Evolutionary conservation across 805 yeast genomes (phyloP).

Genomic region (Yarrowia alimentaria): DNA sequence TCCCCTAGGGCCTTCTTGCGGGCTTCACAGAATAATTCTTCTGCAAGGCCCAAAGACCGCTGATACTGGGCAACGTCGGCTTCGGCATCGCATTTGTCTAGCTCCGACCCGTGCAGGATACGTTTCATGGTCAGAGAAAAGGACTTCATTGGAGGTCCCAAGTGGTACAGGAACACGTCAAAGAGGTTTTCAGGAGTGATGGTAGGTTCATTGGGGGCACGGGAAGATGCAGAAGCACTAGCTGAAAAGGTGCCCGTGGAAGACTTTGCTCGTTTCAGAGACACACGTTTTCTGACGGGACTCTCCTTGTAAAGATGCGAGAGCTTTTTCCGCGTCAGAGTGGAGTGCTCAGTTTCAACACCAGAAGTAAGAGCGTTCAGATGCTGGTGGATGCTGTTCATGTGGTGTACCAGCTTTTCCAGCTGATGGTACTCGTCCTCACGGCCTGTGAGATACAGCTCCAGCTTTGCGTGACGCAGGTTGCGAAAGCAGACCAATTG

Average conservation of each 20-base stretch:
- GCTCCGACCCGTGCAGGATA: conserved; percentile 48
- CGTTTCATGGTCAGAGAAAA: conserved; percentile 62
- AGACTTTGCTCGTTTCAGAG: not conserved
- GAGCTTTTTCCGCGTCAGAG: conserved; percentile 13
- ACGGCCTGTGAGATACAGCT: conserved; percentile 53
- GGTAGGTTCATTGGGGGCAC: conserved; percentile 8
- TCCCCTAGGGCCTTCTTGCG: conserved; percentile 57
- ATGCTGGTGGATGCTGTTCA: conserved; percentile 25
- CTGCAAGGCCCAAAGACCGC: conserved; percentile 48
- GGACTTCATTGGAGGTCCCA: conserved; percentile 72
- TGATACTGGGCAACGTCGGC: conserved; percentile 43
- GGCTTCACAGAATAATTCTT: conserved; percentile 54
- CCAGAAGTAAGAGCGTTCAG: conserved; percentile 17
- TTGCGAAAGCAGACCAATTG: conserved; percentile 40
- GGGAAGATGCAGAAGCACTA: not conserved
- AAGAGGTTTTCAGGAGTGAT: conserved; percentile 47
- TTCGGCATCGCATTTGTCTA: conserved; percentile 20
- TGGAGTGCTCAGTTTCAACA: conserved; percentile 12
- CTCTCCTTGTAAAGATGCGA: conserved; percentile 8
- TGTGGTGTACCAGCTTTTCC: conserved; percentile 44
- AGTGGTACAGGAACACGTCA: conserved; percentile 60
- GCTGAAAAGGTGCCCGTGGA: no score
- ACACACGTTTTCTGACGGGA: not conserved
- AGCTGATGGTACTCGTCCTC: conserved; percentile 53
- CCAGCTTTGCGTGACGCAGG: conserved; percentile 62